Base-by-base conservation (phyloP, 1,139 yeast species). In the Nadsonia starkeyi-henricii region DNA sequence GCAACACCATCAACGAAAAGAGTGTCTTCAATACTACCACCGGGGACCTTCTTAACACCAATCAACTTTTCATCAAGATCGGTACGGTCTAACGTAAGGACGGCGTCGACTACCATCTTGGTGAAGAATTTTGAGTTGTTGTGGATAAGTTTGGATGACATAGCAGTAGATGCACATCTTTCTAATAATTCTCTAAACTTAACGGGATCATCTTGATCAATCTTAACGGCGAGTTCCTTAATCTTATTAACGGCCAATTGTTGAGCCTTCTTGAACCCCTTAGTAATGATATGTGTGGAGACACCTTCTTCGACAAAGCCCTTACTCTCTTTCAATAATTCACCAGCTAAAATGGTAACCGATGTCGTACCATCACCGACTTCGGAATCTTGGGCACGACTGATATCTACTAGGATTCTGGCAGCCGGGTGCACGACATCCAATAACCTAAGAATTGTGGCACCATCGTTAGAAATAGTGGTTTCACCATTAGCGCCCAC, bases 341-440 rank as follows among this genome's bases (percentile, higher is more conserved):
- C 98, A 50, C 97, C 96, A 1, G 98, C 97, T 55, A 91, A 68
- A 45, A 91, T 75, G 0, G 97, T 86, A 15, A 93, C 98, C 42
- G 96, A 81, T 0, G 98, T 91, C 42, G 99, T 91, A 56, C 99
- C 99, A 66, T 91, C 99, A 54, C 99, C 99, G 51, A 91, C 97
- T 67, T 91, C 99, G 20, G 96, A 96, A 67, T 91, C 99, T 68
- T 91, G 99, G 1, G 97, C 81, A 61, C 96, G 77, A 15, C 96
- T 85, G 52, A 91, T 85, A 64, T 91, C 99, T 48, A 91, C 98
- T 56, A 91, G 71, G 64, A 91, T 82, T 63, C 85, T 84, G 13
- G 98, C 98, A 17, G 98, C 98, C 5, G 99, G 98, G 63, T 91
- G 99, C 26, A 93, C 96, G 51, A 93, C 94, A 62, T 93, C 98